Percentiles rank a stretch among this genome's conserved stretches.
Evolutionary conservation across 2,329 filamentous ascomycete species (phyloP).

Genomic region (Pseudogymnoascus sp.): DNA sequence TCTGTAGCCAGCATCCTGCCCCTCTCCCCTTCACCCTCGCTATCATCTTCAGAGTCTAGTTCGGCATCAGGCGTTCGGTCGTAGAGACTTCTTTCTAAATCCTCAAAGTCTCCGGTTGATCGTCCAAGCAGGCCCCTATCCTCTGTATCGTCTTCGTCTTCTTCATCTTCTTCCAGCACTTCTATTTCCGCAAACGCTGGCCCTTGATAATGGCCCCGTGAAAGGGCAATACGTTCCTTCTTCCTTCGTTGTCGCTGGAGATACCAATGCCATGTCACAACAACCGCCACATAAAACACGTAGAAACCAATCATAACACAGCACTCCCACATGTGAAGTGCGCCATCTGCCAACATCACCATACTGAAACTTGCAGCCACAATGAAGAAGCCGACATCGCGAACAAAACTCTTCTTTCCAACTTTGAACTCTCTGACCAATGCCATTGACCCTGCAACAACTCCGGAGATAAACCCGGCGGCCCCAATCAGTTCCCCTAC

Average conservation of each 20-base stretch:
- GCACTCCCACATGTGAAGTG: slow-evolving; percentile 82
- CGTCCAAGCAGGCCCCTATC: slow-evolving; percentile 29
- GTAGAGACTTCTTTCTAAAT: slow-evolving; percentile 24
- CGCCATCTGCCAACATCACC: slow-evolving; percentile 76
- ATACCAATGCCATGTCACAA: slow-evolving; percentile 90
- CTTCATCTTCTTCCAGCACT: slow-evolving; percentile 58
- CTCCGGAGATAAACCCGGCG: slow-evolving; percentile 89
- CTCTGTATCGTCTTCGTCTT: slow-evolving; percentile 48
- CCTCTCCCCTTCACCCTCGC: slow-evolving; percentile 45
- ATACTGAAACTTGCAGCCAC: slow-evolving; percentile 79
- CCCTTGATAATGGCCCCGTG: slow-evolving; percentile 64
- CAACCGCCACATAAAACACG: slow-evolving; percentile 75
- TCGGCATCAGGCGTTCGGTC: slow-evolving; percentile 36
- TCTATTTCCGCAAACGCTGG: slow-evolving; percentile 43
- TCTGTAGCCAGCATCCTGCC: slow-evolving; percentile 66
- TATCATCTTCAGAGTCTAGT: slow-evolving; percentile 28
- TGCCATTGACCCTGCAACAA: slow-evolving; percentile 95
- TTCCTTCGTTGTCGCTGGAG: slow-evolving; percentile 51
- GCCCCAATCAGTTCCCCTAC: slow-evolving; percentile 92
- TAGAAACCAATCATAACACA: slow-evolving; percentile 86
- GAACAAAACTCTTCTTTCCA: slow-evolving; percentile 76
- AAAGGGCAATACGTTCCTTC: slow-evolving; percentile 58
- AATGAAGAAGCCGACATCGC: slow-evolving; percentile 89
- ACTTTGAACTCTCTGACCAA: slow-evolving; percentile 92
- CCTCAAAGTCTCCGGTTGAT: slow-evolving; percentile 25